Percentiles rank a stretch among this genome's conserved stretches.
Evolutionary conservation across 371 early-diverging fungal species (phyloP).

Genomic region (Dichotomocladium elegans): DNA sequence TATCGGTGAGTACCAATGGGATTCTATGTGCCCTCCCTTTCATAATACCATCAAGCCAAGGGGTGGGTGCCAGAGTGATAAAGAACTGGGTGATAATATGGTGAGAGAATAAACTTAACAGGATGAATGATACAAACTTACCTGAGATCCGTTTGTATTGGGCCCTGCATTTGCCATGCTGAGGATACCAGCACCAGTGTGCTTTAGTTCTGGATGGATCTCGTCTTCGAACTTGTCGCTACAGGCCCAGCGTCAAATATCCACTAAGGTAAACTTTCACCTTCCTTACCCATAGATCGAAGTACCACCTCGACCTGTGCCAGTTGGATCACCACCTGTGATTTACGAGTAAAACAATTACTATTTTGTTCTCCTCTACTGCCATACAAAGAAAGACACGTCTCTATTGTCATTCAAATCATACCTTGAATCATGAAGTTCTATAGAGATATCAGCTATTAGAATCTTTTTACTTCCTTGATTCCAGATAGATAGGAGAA

Average conservation of each 20-base stretch:
- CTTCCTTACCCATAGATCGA: slow-evolving; percentile 65
- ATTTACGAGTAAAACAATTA: background rate
- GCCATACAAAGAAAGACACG: too few species aligned
- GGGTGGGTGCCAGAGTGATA: slow-evolving; percentile 63
- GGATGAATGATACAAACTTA: slow-evolving; percentile 12
- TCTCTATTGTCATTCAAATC: background rate
- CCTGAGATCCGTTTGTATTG: slow-evolving; percentile 83
- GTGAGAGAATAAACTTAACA: background rate
- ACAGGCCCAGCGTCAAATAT: background rate
- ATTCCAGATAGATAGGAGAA: background rate
- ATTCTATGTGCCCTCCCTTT: background rate
- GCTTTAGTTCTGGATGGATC: slow-evolving; percentile 65
- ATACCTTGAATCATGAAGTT: slow-evolving; percentile 83
- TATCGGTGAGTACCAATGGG: background rate
- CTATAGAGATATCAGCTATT: slow-evolving; percentile 15
- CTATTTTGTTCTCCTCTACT: background rate
- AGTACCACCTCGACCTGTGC: slow-evolving; percentile 61
- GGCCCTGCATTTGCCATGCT: slow-evolving; percentile 89
- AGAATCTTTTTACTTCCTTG: background rate
- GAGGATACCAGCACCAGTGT: slow-evolving; percentile 75
- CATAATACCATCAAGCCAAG: slow-evolving; percentile 69
- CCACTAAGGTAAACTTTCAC: background rate
- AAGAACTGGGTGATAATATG: slow-evolving; percentile 43
- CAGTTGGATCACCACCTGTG: slow-evolving; percentile 54
- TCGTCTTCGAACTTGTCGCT: slow-evolving; percentile 79